phyloP scores from a whole-genome alignment of 2,329 filamentous ascomycete genomes.

The Amauroascus verrucosus region DNA sequence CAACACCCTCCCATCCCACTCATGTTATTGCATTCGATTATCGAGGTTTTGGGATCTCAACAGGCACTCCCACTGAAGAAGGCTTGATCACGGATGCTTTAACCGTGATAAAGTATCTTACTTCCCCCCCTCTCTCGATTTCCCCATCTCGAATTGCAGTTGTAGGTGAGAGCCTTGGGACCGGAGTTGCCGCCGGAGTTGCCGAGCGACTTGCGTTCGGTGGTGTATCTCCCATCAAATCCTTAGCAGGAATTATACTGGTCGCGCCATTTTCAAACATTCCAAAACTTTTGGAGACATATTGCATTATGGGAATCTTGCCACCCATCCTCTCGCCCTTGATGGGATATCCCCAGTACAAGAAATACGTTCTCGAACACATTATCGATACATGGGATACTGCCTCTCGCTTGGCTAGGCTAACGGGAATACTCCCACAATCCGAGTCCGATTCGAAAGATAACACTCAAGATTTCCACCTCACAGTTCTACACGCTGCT shows the following conservation, averaged over 20 bases:
- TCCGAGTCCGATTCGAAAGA: constrained; percentile 40
- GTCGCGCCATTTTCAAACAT: constrained; percentile 70
- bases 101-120: constrained; percentile 57
- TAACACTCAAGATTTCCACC: constrained; percentile 46
- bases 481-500: constrained; percentile 67
- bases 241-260: constrained; percentile 69
- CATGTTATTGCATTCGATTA: constrained; percentile 88
- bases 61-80: constrained; percentile 66
- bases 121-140: constrained; percentile 50
- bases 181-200: constrained; percentile 67
- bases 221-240: constrained; percentile 34
- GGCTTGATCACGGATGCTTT: constrained; percentile 73
- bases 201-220: constrained; percentile 57
- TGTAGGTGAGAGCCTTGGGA: constrained; percentile 79
- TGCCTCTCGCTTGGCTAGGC: constrained; percentile 48
- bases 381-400: constrained; percentile 79
- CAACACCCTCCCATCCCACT: constrained; percentile 49
- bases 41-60: constrained; percentile 73
- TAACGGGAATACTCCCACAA: constrained; percentile 27
- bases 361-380: constrained; percentile 49
- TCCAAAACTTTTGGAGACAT: constrained; percentile 61
- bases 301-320: constrained; percentile 66
- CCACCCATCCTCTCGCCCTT: constrained; percentile 68
- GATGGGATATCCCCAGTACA: constrained; percentile 52
- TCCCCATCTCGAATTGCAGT: constrained; percentile 64